These are phyloP conservation scores for Wallacemonas sp. DNA, from an alignment of 208 protist species.

Conservation along the genomic window DNA sequence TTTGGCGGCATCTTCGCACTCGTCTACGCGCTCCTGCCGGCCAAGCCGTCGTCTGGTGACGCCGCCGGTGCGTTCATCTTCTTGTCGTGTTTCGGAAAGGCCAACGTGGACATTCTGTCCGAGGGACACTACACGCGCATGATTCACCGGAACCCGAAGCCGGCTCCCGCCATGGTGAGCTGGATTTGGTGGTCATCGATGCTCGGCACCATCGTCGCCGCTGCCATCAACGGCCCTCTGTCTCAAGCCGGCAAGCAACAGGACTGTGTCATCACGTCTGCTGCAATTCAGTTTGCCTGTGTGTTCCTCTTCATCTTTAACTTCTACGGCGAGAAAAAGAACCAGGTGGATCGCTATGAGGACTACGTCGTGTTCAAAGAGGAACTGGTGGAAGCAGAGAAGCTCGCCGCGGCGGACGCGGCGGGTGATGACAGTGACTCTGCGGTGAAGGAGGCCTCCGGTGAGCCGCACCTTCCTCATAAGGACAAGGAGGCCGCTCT, in stretches of 20 bases:
- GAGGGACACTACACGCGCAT: slow-evolving; percentile 49
- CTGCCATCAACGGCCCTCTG: slow-evolving; percentile 36
- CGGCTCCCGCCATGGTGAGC: slow-evolving; percentile 30
- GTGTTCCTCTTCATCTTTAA: slow-evolving; percentile 42
- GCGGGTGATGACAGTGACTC: background rate
- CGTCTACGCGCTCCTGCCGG: slow-evolving; percentile 32
- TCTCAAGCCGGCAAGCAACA: slow-evolving; percentile 25
- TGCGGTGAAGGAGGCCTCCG: no score
- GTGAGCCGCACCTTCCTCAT: no score
- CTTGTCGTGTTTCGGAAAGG: slow-evolving; percentile 28
- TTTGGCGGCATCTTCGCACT: slow-evolving; percentile 23
- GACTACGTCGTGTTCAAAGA: slow-evolving; percentile 19
- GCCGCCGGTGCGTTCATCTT: slow-evolving; percentile 36
- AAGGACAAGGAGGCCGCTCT: slow-evolving; percentile 15
- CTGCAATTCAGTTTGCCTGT: slow-evolving; percentile 22
- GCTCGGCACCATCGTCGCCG: slow-evolving; percentile 24
- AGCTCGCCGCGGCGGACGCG: background rate
- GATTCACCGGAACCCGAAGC: slow-evolving; percentile 24
- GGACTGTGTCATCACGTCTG: slow-evolving; percentile 30
- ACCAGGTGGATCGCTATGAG: slow-evolving; percentile 23
- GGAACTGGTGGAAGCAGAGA: slow-evolving; percentile 2
- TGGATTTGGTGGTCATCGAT: slow-evolving; percentile 40
- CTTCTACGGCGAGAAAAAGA: slow-evolving; percentile 41
- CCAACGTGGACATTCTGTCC: slow-evolving; percentile 46
- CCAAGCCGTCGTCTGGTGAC: slow-evolving; percentile 21